Base-by-base conservation (phyloP, 495 filamentous ascomycete species). In the Penicillium fimorum region DNA sequence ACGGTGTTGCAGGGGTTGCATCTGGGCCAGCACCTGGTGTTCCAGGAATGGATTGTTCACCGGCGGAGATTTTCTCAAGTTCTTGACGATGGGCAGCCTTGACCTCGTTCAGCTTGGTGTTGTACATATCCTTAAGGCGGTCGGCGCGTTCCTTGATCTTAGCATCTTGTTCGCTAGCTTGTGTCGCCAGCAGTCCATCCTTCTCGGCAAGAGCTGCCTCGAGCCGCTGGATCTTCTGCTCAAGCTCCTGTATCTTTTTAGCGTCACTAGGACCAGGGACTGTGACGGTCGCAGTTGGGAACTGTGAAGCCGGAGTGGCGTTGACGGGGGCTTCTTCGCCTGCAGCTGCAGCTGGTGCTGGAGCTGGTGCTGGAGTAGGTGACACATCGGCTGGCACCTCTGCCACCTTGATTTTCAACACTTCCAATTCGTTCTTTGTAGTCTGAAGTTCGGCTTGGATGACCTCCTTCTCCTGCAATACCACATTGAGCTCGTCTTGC, bases 121-220 rank as follows among this genome's bases (percentile, higher is more conserved):
- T 88, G 56, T 90, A 82, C 11, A 79, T 71, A 18, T 79, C 79
- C 68, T 90, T 92, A 80, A 94, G 83, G 64, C 81, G 84, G 8
- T 91, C 86, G 1, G 86, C 81, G 30, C 89, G 81, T 53, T 79
- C 75, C 59, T 88, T 85, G 49, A 88, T 67, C 53, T 82, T 86
- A 0, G 85, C 79, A 52, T 82, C 77, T 37, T 71, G 65, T 49
- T 80, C 77, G 12, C 70, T 60, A 53, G 78, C 74, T 47, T 72
- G 76, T 24, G 69, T 47, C 33, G 69, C 60, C 54, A 72, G 17
- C n/a, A 62, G 50, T 35, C 57, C 60, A 17, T 80, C 75, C 55
- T 79, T 82, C 53, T 78, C 74, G 18, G 72, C 75, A 51, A 81
- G 68, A 38, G 75, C 75, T 53, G 77, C 75, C 57, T 83, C 79